Evolutionary conservation across 129 eudicot genomes (phyloP).

Genomic region (sunflower (Helianthus annuus)): DNA sequence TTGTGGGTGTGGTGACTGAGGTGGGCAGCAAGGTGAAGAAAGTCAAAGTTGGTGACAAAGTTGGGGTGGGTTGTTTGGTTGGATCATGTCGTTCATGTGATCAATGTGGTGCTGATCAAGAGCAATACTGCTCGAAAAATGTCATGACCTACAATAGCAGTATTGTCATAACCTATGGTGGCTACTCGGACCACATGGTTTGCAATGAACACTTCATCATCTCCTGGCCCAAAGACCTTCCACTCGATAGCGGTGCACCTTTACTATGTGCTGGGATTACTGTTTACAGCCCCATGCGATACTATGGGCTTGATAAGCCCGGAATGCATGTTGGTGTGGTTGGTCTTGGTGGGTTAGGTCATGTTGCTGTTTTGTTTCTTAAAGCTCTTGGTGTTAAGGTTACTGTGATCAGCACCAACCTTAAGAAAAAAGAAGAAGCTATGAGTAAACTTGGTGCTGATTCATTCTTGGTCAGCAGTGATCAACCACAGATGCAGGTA

Average conservation of each 20-base stretch:
- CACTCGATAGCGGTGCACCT: constrained; percentile 57
- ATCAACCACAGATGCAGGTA: constrained; percentile 53
- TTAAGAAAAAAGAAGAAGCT: constrained; percentile 51
- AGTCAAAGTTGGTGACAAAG: constrained; percentile 57
- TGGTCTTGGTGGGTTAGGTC: constrained; percentile 70
- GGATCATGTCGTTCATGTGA: constrained; percentile 54
- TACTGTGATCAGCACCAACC: constrained; percentile 49
- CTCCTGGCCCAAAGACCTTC: constrained; percentile 45
- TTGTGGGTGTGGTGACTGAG: constrained; percentile 56
- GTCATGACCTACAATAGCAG: constrained; percentile 40
- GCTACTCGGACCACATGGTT: constrained; percentile 58
- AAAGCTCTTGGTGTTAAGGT: constrained; percentile 54
- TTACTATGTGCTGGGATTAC: constrained; percentile 56
- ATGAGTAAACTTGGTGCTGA: constrained; percentile 49
- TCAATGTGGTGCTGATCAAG: constrained; percentile 44
- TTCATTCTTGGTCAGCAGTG: constrained; percentile 54
- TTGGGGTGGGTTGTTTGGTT: constrained; percentile 61
- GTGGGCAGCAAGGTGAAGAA: constrained; percentile 56
- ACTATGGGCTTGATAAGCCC: constrained; percentile 60
- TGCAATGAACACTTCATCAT: constrained; percentile 49
- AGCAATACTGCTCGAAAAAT: constrained; percentile 46
- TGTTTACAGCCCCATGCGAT: constrained; percentile 50
- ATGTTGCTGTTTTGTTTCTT: constrained; percentile 57
- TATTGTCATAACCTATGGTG: constrained; percentile 43
- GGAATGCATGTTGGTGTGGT: constrained; percentile 54